These are phyloP conservation scores for Eucalyptus victrix DNA, from an alignment of 345 rosid genomes.

Conservation along the genomic window DNA sequence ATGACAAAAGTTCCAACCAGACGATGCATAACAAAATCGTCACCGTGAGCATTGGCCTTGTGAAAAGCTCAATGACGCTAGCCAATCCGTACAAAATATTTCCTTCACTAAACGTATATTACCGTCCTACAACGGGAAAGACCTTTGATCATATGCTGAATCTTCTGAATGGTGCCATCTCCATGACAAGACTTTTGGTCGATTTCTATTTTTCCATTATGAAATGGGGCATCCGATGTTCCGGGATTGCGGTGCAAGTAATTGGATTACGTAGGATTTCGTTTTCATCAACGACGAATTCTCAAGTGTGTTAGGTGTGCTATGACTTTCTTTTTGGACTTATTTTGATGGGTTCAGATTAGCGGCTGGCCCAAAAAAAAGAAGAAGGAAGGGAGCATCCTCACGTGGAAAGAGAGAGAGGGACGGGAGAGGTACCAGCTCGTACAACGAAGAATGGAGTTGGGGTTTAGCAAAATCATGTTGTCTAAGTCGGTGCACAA, in stretches of 20 bases:
- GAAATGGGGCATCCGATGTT: not conserved
- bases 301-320: not conserved
- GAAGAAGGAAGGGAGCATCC: not conserved
- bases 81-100: not conserved
- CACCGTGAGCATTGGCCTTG: too few species aligned
- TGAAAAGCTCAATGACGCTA: not conserved
- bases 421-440: too few species aligned
- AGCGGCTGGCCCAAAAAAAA: not conserved
- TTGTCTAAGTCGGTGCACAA: not conserved
- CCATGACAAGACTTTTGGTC: not conserved
- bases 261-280: not conserved
- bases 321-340: not conserved
- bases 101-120: not conserved
- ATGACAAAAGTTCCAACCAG: too few species aligned
- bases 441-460: too few species aligned
- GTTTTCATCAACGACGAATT: not conserved
- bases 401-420: not conserved
- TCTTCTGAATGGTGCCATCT: not conserved
- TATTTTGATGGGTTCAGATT: not conserved
- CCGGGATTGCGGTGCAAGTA: not conserved
- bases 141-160: not conserved
- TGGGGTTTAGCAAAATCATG: too few species aligned
- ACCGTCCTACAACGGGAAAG: not conserved
- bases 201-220: not conserved
- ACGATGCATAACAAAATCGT: accelerated